Base-by-base conservation (phyloP, 1,139 yeast species). In the Pneumocystis oryctolagi region DNA sequence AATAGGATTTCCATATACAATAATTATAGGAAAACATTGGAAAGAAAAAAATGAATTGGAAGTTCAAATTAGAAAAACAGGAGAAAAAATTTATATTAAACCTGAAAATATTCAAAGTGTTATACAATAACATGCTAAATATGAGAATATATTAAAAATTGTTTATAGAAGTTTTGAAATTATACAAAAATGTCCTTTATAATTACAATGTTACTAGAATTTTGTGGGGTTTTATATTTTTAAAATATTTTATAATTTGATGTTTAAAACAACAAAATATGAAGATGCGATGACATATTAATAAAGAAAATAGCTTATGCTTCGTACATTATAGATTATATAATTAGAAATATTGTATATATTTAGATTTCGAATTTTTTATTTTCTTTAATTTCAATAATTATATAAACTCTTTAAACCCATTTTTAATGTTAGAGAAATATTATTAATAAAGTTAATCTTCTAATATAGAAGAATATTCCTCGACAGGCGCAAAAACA, bases 401-500 rank as follows among this genome's bases (percentile, higher is more conserved):
- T 37, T 37, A n/a, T 37, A 6, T 37, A 3, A 37, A 37, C 16
- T 37, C 16, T 14, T 37, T 37, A 37, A n/a, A 37, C 16, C 18
- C 14, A 37, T 14, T 14, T 37, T 37, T 37, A 37, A 14, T 37
- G 16, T 4, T 4, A 32, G 16, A 37, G 16, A 37, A 40, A 40
- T 18, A 40, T 18, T 34, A 34, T n/a, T n/a, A 34, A 34, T 14
- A 8, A 37, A 37, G 25, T 47, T 3, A 47, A 12, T 28, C 6
- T 47, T 57, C 37, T 30, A 88, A 76, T 70, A 85, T 85, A 71
- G 85, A 78, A 30, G 95, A 85, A 73, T 89, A 90, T 68, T 89
- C 96, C 60, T 87, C 96, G 9, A 84, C 95, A 60, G 94, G 84
- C 1, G 96, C 97, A 77, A 89, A 90, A 28, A 84, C 80, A 28